Evolutionary conservation across 768 basidiomycete species (phyloP).

Genomic region (Coprinellus micaceus): DNA sequence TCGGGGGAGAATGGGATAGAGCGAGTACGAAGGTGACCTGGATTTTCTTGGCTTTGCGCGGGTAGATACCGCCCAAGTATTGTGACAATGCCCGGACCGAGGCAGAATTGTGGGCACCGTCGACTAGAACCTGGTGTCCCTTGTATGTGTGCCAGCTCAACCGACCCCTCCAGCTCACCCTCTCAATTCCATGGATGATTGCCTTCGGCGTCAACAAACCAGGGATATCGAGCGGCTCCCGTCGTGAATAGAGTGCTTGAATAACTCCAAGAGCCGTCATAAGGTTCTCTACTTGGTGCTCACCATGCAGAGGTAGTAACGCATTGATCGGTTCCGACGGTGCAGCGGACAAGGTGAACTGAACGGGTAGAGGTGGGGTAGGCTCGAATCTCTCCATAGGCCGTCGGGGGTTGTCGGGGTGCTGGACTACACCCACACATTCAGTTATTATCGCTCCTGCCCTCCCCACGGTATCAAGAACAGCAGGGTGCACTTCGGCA

Average conservation of each 20-base stretch:
- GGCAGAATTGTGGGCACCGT: conserved; percentile 87
- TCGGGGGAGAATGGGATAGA: conserved; percentile 85
- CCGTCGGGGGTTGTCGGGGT: conserved; percentile 22
- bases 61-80: conserved; percentile 1
- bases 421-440: conserved; percentile 13
- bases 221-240: conserved; percentile 15
- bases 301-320: conserved; percentile 66
- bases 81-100: conserved; percentile 8
- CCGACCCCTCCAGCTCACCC: conserved; percentile 76
- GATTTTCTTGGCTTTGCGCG: conserved; percentile 18
- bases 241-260: conserved; percentile 22
- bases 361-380: conserved; percentile 42
- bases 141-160: conserved; percentile 59
- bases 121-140: conserved; percentile 58
- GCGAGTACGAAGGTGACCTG: conserved; percentile 71
- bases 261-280: conserved; percentile 63
- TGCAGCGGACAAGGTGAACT: conserved; percentile 42
- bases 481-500: conserved; percentile 44
- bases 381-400: conserved; percentile 20
- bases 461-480: conserved; percentile 32
- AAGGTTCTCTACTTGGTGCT: conserved; percentile 86
- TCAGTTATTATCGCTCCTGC: conserved; percentile 41
- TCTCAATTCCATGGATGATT: conserved; percentile 55
- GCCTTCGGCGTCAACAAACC: conserved; percentile 44
- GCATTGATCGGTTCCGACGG: conserved; percentile 38